Evolutionary conservation across 805 yeast genomes (phyloP), one percentile per base, ranked within the genome.

Genomic region (Starmerella apis): DNA sequence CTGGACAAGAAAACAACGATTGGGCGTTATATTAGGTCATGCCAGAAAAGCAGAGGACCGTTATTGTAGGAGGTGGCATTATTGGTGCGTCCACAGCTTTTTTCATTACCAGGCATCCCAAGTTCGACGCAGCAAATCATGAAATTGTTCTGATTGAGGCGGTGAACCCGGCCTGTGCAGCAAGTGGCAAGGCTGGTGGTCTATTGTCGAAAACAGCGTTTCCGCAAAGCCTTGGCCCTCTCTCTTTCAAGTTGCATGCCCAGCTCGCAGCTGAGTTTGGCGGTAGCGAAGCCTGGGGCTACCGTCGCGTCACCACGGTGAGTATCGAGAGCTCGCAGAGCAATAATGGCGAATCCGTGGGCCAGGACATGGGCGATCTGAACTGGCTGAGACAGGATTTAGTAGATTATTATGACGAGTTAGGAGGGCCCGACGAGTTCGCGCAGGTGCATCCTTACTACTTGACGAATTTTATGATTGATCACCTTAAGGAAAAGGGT

Each of bases 131-230:
- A 0, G 69, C 71, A 28, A 80, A 77, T 50, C 80, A 85, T 62
- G 87, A 85, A 60, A 84, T 90, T 56, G 84, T 95, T 6, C 76
- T 90, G 18, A 63, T 92, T 13, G 98, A 90, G 65, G 80, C 90
- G 47, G 86, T 85, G 55, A 73, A 95, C 60, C 94, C 94, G 5
- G 98, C 97, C 0, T 94, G 96, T 47, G 97, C 96, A 43, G 97
- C 98, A 18, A 78, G 86, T 37, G 98, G 98, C 49, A 92, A 90
- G 61, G 97, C 98, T 6, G 98, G 97, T 41, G 98, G 98, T 0
- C 71, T 90, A 45, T 68, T 90, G 46, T 96, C 97, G 1, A 74
- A 84, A 20, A 88, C 96, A 94, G 97, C 97, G 0, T 92, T 92
- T 66, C 98, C 98, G 0, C 87, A 83, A 59, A 95, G 86, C 65